Conservation (phyloP, 2,329 filamentous ascomycete species). For the Chaetomiaceae sp. region DNA sequence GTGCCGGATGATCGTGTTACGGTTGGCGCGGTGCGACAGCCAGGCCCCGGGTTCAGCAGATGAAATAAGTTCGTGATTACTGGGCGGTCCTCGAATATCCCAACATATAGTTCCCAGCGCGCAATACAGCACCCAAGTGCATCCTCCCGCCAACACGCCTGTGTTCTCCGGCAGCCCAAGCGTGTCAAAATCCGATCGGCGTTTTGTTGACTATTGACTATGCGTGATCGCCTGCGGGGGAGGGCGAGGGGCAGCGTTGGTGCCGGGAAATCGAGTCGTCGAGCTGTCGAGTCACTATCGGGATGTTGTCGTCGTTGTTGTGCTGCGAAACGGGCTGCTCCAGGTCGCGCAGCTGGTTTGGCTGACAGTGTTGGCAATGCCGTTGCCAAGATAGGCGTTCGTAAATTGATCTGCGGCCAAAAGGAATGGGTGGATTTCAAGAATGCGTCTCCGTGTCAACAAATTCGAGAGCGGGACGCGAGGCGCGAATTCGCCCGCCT, state of each 20-base stretch:
- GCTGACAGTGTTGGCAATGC: not conserved
- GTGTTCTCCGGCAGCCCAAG: not conserved
- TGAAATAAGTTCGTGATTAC: constrained; percentile 3
- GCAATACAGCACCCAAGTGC: constrained; percentile 19
- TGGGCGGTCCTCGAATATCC: constrained; percentile 17
- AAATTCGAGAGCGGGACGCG: constrained; percentile 28
- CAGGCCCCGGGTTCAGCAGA: not conserved
- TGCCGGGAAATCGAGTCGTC: not conserved
- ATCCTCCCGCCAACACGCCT: constrained; percentile 19
- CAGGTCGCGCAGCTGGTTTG: not conserved
- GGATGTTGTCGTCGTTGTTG: constrained; percentile 2
- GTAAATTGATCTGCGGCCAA: constrained; percentile 3
- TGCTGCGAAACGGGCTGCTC: not conserved
- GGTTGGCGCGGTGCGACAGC: constrained; percentile 2
- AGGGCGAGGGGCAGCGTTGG: constrained; percentile 1
- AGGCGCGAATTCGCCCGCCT: constrained; percentile 17
- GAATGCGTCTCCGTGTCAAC: constrained; percentile 28
- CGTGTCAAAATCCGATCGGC: constrained; percentile 3
- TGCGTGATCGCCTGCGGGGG: not conserved
- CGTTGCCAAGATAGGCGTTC: constrained; percentile 4
- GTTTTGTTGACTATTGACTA: too few relatives aligned
- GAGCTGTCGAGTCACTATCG: constrained; percentile 4
- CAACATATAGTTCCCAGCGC: constrained; percentile 24
- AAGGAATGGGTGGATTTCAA: constrained; percentile 10
- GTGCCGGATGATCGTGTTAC: not conserved